Evolutionary conservation across 495 filamentous ascomycete species (phyloP), one percentile per base, ranked within the genome.

Genomic region (Wilcoxina mikolae): DNA sequence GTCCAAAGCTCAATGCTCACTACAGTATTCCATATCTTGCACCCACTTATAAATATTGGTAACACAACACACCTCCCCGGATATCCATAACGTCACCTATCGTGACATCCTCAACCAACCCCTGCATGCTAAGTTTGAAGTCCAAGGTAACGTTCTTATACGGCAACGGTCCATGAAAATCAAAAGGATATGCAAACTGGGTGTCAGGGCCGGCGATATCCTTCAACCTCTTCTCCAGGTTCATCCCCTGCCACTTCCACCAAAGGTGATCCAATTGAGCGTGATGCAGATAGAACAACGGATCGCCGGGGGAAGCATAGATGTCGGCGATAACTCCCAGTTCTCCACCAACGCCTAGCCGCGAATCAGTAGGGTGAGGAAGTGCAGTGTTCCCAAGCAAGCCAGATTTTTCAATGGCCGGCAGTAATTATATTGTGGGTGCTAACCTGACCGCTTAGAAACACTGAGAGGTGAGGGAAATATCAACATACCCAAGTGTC

Each of bases 251-350:
- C 60, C 58, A 61, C 28, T 59, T 76, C 71, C 73, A 74, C 71
- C 72, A 82, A 2, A 72, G 53, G 24, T 72, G 73, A 59, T 82
- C 79, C 46, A 82, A 69, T 68, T 73, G 72, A 7, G 69, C 69
- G 58, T 82, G 78, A 61, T 81, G 77, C 26, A 76, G 69, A 65
- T 69, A 81, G 62, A 82, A 81, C 7, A 69, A 67, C n/a, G 77
- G 77, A 54, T 82, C 79, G 22, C 75, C 72, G 17, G 75, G 70
- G 33, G 68, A 72, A 17, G 68, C 66, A 56, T 67, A 77, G 18
- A 73, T 57, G 64, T 78, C 75, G 2, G 41, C 43, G 23, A 46
- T 20, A 11, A 7, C 23, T 2, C 18, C 43, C 43, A 46, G 43
- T 20, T 46, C 43, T 46, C 43, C 43, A 2, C 43, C 2, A 11